Base-by-base conservation (phyloP, 768 basidiomycete genomes). In the Coprinopsis cinerea region DNA sequence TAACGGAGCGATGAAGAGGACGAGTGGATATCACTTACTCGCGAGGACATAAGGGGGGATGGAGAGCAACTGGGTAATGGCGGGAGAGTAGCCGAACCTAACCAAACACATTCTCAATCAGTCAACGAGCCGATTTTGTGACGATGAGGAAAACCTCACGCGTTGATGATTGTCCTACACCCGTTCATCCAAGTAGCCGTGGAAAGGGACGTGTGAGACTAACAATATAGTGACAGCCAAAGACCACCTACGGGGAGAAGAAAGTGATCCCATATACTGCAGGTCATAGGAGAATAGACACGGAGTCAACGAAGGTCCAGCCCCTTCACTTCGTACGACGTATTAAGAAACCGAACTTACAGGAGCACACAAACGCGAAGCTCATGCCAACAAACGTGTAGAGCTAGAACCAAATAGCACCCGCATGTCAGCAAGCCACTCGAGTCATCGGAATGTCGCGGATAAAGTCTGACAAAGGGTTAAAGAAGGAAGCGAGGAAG, bases 191-290 rank as follows among this genome's bases (percentile, higher is more conserved):
- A 43, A 25, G 10, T 23, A 18, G 18, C 23, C 9, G 11, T n/a
- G n/a, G n/a, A n/a, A n/a, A n/a, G n/a, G n/a, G n/a, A n/a, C n/a
- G n/a, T n/a, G n/a, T n/a, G n/a, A n/a, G n/a, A n/a, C n/a, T n/a
- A n/a, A n/a, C n/a, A n/a, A n/a, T n/a, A n/a, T n/a, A n/a, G n/a
- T n/a, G n/a, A n/a, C n/a, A n/a, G n/a, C n/a, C n/a, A n/a, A 32
- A n/a, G 27, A 32, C 41, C 18, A 73, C 83, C 57, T 59, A 85
- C 79, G 83, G 83, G 25, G 85, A 64, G 70, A 87, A 87, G 22
- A 85, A 65, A 0, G 84, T 83, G 41, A 84, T 83, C 2, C 83
- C 84, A 56, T 81, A 84, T 2, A 84, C 83, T 85, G 34, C 0
- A 37, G n/a, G n/a, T n/a, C n/a, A n/a, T n/a, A n/a, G n/a, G n/a